These are phyloP conservation scores for Kwoniella botswanensis DNA, from an alignment of 768 basidiomycete species.

Conservation along the genomic window DNA sequence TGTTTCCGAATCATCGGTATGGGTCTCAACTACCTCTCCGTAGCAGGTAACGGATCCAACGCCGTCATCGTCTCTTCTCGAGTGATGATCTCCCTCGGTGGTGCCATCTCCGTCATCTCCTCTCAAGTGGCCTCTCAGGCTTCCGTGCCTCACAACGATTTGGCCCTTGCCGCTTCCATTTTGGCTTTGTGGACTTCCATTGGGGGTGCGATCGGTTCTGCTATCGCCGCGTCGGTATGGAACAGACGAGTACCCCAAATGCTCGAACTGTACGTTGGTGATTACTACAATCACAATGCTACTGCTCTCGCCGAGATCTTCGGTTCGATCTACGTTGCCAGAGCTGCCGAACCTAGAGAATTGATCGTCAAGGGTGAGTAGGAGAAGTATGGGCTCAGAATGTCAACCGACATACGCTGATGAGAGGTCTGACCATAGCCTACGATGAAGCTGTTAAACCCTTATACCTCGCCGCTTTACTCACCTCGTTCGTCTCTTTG, in stretches of 20 bases:
- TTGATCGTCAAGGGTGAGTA: conserved; percentile 41
- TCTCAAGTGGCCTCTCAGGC: conserved; percentile 58
- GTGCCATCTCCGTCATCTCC: conserved; percentile 53
- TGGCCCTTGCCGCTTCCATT: conserved; percentile 58
- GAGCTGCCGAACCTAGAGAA: conserved; percentile 46
- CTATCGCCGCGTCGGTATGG: conserved; percentile 57
- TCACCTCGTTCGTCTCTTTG: conserved; percentile 52
- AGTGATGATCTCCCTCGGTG: conserved; percentile 50
- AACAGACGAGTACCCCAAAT: conserved; percentile 33
- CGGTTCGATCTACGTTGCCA: conserved; percentile 44
- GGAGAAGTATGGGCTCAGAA: not conserved
- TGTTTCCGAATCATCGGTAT: conserved; percentile 49
- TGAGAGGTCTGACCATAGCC: conserved; percentile 8
- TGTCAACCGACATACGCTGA: not conserved
- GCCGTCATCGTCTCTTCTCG: conserved; percentile 54
- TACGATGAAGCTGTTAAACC: conserved; percentile 45
- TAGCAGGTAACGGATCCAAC: conserved; percentile 32
- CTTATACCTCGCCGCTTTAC: conserved; percentile 51
- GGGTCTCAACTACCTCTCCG: conserved; percentile 38
- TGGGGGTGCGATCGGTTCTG: conserved; percentile 57
- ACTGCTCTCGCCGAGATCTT: conserved; percentile 52
- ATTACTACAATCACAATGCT: conserved; percentile 32
- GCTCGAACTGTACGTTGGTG: conserved; percentile 46
- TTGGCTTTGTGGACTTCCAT: conserved; percentile 59
- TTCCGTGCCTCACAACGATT: conserved; percentile 58